phyloP scores from a whole-genome alignment of 306 rosid species.

The Fragaria iinumae region DNA sequence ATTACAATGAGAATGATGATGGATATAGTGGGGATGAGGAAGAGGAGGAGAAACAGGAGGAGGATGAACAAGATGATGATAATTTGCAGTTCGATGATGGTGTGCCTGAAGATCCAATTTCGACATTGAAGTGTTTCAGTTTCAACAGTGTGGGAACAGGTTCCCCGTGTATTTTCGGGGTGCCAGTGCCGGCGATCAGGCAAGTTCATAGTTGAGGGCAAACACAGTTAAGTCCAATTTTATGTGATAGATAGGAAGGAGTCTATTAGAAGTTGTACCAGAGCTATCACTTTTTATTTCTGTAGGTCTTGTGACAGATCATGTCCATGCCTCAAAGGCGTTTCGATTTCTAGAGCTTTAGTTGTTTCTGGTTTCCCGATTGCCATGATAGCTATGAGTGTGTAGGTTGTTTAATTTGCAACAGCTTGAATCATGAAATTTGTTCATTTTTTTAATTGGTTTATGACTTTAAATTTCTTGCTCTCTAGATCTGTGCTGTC shows the following conservation, averaged over 20 bases:
- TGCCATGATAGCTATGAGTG: not conserved
- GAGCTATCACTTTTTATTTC: not conserved
- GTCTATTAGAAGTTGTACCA: not conserved
- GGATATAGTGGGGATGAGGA: not conserved
- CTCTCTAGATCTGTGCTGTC: not conserved
- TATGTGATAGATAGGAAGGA: constrained; percentile 1
- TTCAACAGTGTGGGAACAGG: constrained; percentile 23
- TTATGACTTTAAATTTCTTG: not conserved
- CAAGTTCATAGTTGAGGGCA: constrained; percentile 31
- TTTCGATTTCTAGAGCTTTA: not conserved
- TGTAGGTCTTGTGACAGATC: not conserved
- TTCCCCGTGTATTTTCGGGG: constrained; percentile 34
- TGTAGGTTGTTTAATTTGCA: constrained; percentile 6
- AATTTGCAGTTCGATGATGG: not conserved
- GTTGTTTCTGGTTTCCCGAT: not conserved
- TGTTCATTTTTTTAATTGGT: not conserved
- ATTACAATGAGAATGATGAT: not conserved
- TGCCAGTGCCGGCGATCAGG: constrained; percentile 42
- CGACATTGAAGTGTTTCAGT: constrained; percentile 24
- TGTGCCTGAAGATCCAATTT: not conserved
- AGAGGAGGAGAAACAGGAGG: not conserved
- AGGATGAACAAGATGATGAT: not conserved
- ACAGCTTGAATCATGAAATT: not conserved
- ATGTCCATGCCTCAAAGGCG: not conserved
- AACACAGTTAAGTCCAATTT: not conserved